Evolutionary conservation across 495 filamentous ascomycete genomes (phyloP).

Genomic region (Xylaria longipes): DNA sequence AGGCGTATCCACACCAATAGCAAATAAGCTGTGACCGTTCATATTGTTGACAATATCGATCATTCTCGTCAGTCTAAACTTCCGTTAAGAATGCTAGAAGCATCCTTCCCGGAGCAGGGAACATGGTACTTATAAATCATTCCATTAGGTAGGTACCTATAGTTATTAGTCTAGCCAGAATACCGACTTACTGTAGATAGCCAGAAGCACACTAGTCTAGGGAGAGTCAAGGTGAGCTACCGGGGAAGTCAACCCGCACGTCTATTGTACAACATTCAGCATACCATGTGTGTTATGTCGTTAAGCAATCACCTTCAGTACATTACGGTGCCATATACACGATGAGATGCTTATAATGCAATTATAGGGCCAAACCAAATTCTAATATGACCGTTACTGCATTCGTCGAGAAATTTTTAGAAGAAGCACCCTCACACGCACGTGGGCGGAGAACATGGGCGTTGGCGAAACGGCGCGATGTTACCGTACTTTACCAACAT

Average conservation of each 20-base stretch:
- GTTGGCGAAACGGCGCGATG: conserved; percentile 19
- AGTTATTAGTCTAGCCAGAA: background rate
- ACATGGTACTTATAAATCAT: conserved; percentile 5
- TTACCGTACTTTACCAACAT: conserved; percentile 14
- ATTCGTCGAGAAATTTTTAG: conserved; percentile 7
- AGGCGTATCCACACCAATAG: background rate
- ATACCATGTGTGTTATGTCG: no score
- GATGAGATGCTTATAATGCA: background rate
- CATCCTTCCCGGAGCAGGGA: background rate
- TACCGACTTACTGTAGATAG: background rate
- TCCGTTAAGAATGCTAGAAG: background rate
- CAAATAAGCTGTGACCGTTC: background rate
- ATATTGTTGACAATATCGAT: background rate
- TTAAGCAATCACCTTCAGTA: background rate
- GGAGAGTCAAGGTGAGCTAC: conserved; percentile 4
- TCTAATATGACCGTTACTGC: background rate
- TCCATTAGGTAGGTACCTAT: background rate
- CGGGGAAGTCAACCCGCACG: conserved; percentile 10
- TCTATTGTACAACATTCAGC: no score
- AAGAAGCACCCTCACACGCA: background rate
- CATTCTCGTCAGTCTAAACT: background rate
- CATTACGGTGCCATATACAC: background rate
- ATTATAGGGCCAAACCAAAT: background rate
- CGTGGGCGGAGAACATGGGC: conserved; percentile 17
- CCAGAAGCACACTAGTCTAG: background rate